A percentile compares a stretch with the other conserved stretches of the same genome.
Conservation (phyloP, 2,329 filamentous ascomycete species). For the Sporothrix dimorphospora region DNA sequence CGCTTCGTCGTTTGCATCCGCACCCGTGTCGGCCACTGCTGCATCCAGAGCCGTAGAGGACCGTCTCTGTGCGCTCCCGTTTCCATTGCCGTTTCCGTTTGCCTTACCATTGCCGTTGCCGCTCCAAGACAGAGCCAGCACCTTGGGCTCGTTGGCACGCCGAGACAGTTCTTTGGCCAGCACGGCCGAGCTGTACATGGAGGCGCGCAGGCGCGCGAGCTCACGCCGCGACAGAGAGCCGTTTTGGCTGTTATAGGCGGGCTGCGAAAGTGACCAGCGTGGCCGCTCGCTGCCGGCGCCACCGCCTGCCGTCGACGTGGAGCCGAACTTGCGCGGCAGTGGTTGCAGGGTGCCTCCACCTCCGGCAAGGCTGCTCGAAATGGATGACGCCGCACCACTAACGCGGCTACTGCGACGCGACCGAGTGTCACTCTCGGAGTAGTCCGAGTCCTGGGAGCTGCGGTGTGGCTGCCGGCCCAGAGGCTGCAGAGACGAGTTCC, state of each 20-base stretch:
- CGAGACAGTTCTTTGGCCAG: slow-evolving; percentile 81
- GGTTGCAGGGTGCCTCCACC: slow-evolving; percentile 16
- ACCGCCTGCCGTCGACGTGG: background rate
- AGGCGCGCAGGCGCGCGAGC: slow-evolving; percentile 73
- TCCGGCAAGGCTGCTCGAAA: background rate
- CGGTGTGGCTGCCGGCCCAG: slow-evolving; percentile 30
- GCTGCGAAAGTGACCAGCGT: slow-evolving; percentile 36
- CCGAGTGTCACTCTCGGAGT: slow-evolving; percentile 27
- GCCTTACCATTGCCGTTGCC: slow-evolving; percentile 32
- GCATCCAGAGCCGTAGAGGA: background rate
- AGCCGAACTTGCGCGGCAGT: slow-evolving; percentile 34
- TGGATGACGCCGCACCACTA: background rate
- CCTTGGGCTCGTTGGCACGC: slow-evolving; percentile 58
- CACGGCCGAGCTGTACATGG: slow-evolving; percentile 83
- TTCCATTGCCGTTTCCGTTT: slow-evolving; percentile 8
- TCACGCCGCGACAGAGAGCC: slow-evolving; percentile 59
- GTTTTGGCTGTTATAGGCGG: background rate
- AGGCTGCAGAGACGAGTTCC: background rate
- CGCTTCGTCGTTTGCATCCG: slow-evolving; percentile 32
- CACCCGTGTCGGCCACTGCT: slow-evolving; percentile 34
- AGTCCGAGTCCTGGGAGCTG: slow-evolving; percentile 23
- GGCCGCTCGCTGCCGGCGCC: slow-evolving; percentile 41
- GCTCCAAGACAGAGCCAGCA: slow-evolving; percentile 38
- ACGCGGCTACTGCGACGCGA: slow-evolving; percentile 28
- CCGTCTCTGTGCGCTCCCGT: background rate